Conservation (phyloP, 73 alveolate genomes). For the Durusdinium trenchii region DNA sequence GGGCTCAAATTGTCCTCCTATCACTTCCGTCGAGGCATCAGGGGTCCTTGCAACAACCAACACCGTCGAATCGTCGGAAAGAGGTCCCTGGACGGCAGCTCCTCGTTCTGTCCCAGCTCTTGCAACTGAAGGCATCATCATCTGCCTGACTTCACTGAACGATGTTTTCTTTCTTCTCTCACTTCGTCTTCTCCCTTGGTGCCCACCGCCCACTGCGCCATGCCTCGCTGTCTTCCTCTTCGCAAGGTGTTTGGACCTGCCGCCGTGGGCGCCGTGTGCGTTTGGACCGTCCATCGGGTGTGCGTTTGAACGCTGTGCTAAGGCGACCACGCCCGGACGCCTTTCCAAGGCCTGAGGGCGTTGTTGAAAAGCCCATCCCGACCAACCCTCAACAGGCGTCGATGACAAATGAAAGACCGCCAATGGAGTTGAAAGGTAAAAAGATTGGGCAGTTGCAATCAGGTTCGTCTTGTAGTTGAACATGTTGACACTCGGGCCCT, state of each 20-base stretch:
- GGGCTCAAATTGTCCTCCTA: conserved; percentile 51
- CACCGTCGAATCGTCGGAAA: neutral
- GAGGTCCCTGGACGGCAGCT: neutral
- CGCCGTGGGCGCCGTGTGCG: neutral
- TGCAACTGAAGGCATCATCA: conserved; percentile 60
- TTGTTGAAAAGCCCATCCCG: neutral
- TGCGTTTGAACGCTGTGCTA: too few species aligned
- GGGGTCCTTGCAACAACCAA: conserved; percentile 34
- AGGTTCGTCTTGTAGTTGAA: neutral
- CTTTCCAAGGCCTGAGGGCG: too few species aligned
- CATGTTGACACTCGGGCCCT: neutral
- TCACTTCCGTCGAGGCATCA: conserved; percentile 63
- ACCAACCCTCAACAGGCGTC: neutral
- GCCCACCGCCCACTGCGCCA: neutral
- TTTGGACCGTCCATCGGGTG: neutral
- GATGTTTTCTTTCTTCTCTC: too few species aligned
- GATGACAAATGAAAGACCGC: neutral
- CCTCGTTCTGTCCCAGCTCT: conserved; percentile 91
- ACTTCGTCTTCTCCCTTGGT: neutral
- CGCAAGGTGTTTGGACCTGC: neutral
- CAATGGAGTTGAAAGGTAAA: neutral
- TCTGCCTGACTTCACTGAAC: neutral
- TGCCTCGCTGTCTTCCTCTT: neutral
- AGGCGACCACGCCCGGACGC: too few species aligned
- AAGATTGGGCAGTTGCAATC: too few species aligned